A percentile compares a stretch with the other conserved stretches of the same genome.
Evolutionary conservation across 2,329 filamentous ascomycete genomes (phyloP).

Genomic region (Ascochyta rabiei): DNA sequence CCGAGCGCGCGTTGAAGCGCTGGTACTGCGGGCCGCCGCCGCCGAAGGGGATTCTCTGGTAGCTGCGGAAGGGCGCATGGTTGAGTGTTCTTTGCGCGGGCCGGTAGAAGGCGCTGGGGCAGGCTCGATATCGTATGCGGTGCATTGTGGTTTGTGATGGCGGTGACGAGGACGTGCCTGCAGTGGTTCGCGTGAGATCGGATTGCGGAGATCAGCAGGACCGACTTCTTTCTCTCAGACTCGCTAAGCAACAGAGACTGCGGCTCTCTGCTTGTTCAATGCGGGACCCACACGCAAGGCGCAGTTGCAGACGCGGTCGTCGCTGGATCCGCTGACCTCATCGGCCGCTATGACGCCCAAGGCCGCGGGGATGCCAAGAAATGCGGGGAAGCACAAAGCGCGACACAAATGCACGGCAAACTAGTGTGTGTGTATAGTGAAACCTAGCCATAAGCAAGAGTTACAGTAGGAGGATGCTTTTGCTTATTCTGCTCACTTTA

Average conservation of each 20-base stretch:
- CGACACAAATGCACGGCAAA: not conserved
- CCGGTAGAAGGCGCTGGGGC: slow-evolving; percentile 8
- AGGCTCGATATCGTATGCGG: slow-evolving; percentile 20
- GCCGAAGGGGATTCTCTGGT: slow-evolving; percentile 33
- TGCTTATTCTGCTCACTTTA: no score
- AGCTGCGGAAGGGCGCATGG: slow-evolving; percentile 24
- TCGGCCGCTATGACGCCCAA: slow-evolving; percentile 1
- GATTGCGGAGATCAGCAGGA: no score
- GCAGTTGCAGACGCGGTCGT: no score
- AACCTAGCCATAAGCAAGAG: no score
- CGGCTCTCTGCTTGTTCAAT: no score
- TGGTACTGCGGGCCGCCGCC: slow-evolving; percentile 34
- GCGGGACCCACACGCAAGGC: no score
- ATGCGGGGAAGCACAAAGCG: not conserved
- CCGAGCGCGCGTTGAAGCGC: slow-evolving; percentile 33
- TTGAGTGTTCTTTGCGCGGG: not conserved
- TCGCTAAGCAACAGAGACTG: no score
- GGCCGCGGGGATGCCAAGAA: slow-evolving; percentile 15
- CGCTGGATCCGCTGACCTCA: no score
- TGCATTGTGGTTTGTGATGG: slow-evolving; percentile 20
- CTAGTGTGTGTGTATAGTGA: no score
- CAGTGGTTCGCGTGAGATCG: no score
- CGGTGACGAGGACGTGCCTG: not conserved
- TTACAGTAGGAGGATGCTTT: no score
- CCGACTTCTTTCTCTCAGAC: no score